Conservation (phyloP, 257 asterid genomes). For the Striga asiatica region DNA sequence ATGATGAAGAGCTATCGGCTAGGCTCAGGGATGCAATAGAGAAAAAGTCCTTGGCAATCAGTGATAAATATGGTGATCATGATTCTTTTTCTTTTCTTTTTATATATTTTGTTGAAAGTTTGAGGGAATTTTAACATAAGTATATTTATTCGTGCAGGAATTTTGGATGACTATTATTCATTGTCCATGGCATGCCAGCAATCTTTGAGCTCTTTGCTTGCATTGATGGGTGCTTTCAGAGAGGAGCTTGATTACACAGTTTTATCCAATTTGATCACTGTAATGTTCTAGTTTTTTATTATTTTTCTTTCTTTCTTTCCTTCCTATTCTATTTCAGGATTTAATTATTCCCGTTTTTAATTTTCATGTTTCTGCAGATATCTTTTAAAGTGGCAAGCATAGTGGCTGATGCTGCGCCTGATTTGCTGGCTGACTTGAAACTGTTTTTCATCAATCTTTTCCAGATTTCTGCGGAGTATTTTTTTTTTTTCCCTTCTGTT, state of each 20-base stretch:
- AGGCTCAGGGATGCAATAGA: conserved; percentile 77
- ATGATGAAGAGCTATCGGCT: conserved; percentile 71
- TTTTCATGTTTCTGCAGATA: conserved; percentile 35
- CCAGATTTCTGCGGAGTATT: conserved; percentile 82
- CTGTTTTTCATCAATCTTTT: conserved; percentile 69
- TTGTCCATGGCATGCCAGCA: conserved; percentile 80
- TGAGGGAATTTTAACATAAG: conserved; percentile 6
- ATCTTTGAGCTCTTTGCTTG: conserved; percentile 65
- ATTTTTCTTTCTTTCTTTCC: conserved; percentile 2
- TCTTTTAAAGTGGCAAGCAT: conserved; percentile 51
- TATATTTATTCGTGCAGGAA: conserved; percentile 49
- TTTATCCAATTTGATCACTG: conserved; percentile 64
- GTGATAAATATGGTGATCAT: conserved; percentile 64
- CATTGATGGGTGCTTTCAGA: conserved; percentile 76
- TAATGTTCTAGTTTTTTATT: conserved; percentile 26
- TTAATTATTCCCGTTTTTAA: neutral
- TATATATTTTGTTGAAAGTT: neutral
- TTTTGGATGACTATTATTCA: conserved; percentile 75
- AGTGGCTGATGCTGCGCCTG: conserved; percentile 78
- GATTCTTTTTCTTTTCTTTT: neutral
- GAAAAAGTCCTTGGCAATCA: conserved; percentile 54
- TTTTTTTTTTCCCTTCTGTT: neutral
- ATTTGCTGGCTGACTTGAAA: conserved; percentile 46
- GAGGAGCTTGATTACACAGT: conserved; percentile 77
- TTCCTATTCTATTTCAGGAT: too few species aligned